Evolutionary conservation across 1,284 basidiomycete genomes (phyloP).

Genomic region (Flammula alnicola): DNA sequence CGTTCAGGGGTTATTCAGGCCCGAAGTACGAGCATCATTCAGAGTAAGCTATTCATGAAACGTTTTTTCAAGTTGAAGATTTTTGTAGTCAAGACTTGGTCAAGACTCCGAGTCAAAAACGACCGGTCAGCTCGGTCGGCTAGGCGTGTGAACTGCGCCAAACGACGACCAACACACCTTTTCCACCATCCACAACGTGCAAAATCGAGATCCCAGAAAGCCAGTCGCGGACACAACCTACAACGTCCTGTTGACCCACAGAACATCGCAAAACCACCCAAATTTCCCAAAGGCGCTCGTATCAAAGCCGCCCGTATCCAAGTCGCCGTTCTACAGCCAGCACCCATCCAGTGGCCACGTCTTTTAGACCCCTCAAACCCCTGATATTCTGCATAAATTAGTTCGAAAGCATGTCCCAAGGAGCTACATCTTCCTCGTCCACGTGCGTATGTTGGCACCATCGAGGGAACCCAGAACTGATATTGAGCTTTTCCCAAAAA

Average conservation of each 20-base stretch:
- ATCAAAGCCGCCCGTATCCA: too few species aligned
- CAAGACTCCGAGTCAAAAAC: too few species aligned
- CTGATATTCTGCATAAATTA: slow-evolving; percentile 2
- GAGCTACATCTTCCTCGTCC: slow-evolving; percentile 38
- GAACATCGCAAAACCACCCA: background rate
- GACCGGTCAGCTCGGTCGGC: too few species aligned
- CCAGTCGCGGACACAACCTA: background rate
- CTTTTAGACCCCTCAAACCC: slow-evolving; percentile 11
- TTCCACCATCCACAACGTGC: slow-evolving; percentile 1
- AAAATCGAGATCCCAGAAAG: background rate
- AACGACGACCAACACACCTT: slow-evolving; percentile 10
- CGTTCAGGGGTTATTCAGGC: too few species aligned
- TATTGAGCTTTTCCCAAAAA: background rate
- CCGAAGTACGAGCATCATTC: too few species aligned
- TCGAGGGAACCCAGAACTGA: background rate
- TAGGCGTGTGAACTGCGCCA: too few species aligned
- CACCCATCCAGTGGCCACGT: slow-evolving; percentile 11
- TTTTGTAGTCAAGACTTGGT: background rate
- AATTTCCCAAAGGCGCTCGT: slow-evolving; percentile 1
- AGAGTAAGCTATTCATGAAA: too few species aligned
- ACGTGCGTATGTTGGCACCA: slow-evolving; percentile 32
- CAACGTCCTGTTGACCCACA: background rate
- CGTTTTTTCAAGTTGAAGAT: too few species aligned
- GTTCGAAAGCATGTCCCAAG: slow-evolving; percentile 34
- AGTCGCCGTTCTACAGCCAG: background rate